These are phyloP conservation scores for Verticillium albo-atrum DNA, from an alignment of 2,329 filamentous ascomycete species.

Conservation along the genomic window DNA sequence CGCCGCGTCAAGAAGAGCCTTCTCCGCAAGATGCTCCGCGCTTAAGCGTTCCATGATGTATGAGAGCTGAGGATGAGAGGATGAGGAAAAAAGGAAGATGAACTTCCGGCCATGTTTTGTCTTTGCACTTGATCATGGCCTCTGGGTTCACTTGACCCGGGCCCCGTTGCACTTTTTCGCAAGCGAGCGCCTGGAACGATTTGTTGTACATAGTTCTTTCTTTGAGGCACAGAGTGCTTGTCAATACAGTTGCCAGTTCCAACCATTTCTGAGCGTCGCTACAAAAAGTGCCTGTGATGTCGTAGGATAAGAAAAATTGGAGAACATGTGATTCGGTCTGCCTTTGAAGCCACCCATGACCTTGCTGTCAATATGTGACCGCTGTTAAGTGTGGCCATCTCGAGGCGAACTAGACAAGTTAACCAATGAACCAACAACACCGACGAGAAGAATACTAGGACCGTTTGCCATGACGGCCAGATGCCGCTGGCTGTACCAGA, in stretches of 20 bases:
- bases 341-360: no score
- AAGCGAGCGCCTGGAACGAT: background rate
- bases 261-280: background rate
- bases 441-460: no score
- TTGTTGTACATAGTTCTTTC: constrained; percentile 1
- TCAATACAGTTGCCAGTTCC: background rate
- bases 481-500: no score
- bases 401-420: no score
- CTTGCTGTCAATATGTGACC: no score
- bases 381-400: no score
- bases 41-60: background rate
- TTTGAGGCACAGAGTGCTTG: background rate
- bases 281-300: no score
- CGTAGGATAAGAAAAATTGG: no score
- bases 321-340: no score
- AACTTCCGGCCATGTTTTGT: background rate
- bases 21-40: background rate
- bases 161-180: background rate
- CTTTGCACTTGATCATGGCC: no score
- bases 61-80: background rate
- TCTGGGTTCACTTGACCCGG: background rate
- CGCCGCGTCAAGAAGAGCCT: constrained; percentile 2
- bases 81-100: background rate
- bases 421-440: no score
- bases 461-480: no score